A percentile compares a stretch with the other conserved stretches of the same genome.
These are phyloP conservation scores for Penicillium maclennaniae DNA, from an alignment of 495 filamentous ascomycete genomes.

Conservation along the genomic window DNA sequence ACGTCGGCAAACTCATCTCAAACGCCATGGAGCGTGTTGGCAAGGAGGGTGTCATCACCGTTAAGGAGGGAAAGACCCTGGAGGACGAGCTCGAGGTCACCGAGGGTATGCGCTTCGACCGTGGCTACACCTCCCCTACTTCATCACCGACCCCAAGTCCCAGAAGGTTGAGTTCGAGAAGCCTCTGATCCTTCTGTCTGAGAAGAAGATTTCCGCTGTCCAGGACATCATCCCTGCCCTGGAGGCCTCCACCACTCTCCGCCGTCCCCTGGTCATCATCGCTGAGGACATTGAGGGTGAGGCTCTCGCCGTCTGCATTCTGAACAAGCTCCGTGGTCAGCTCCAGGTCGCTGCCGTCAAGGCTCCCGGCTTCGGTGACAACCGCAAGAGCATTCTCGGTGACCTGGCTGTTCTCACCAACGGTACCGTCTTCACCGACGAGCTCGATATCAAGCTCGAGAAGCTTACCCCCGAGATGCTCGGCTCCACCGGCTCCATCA, in stretches of 20 bases:
- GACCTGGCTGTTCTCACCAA: conserved; percentile 94
- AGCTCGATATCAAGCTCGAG: conserved; percentile 98
- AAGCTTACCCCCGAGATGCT: conserved; percentile 95
- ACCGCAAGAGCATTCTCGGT: conserved; percentile 98
- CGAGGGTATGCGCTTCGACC: conserved; percentile 99
- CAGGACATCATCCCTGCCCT: conserved; percentile 98
- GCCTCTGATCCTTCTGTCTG: conserved; percentile 93
- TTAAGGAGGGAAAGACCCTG: conserved; percentile 99
- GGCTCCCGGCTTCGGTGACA: conserved; percentile 98
- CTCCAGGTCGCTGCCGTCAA: conserved; percentile 98
- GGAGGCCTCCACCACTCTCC: conserved; percentile 90
- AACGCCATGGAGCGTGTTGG: conserved; percentile 99
- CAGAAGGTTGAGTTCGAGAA: conserved; percentile 99
- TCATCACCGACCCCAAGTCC: conserved; percentile 98
- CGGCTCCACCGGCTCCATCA: conserved; percentile 94
- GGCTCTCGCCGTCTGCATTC: conserved; percentile 95
- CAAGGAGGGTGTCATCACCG: conserved; percentile 99
- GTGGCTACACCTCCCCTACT: conserved; percentile 97
- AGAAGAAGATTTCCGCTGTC: conserved; percentile 99
- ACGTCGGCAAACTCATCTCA: conserved; percentile 93
- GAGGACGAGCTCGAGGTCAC: conserved; percentile 97
- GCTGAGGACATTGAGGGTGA: conserved; percentile 99
- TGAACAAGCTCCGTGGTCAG: conserved; percentile 99
- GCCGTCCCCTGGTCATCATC: conserved; percentile 95
- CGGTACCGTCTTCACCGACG: conserved; percentile 94